A percentile compares a stretch with the other conserved stretches of the same genome.
phyloP scores from a whole-genome alignment of 2,329 filamentous ascomycete genomes.

The Paraphoma chrysanthemicola region DNA sequence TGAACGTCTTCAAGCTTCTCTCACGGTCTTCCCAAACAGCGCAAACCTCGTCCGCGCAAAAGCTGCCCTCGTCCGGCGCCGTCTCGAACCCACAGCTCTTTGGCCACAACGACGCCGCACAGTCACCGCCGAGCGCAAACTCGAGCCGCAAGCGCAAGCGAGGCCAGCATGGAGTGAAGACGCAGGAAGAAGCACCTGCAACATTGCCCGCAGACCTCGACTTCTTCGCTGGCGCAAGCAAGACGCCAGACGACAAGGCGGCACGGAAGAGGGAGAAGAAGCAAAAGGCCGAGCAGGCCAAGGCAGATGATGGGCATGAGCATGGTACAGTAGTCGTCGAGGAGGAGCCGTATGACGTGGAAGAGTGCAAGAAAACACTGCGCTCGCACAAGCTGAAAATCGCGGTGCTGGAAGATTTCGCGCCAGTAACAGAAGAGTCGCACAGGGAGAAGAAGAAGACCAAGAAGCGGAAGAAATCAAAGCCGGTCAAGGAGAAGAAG shows the following conservation, averaged over 20 bases:
- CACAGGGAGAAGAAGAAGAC: constrained; percentile 63
- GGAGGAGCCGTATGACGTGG: constrained; percentile 62
- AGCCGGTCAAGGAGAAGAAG: constrained; percentile 46
- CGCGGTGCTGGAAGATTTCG: constrained; percentile 68
- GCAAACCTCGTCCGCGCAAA: constrained; percentile 48
- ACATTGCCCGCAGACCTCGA: constrained; percentile 48
- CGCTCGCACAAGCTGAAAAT: constrained; percentile 85
- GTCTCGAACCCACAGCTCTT: constrained; percentile 73
- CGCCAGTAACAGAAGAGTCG: constrained; percentile 43
- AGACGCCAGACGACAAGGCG: constrained; percentile 9
- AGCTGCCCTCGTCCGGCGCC: constrained; percentile 70
- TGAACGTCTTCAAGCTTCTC: constrained; percentile 78
- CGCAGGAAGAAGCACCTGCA: not conserved
- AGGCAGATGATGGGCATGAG: constrained; percentile 8
- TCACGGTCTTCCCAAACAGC: constrained; percentile 67
- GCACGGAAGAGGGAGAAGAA: constrained; percentile 25
- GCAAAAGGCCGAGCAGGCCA: constrained; percentile 11
- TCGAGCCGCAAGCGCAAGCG: constrained; percentile 53
- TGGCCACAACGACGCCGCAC: constrained; percentile 50
- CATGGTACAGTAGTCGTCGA: constrained; percentile 1
- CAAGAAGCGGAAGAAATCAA: constrained; percentile 55
- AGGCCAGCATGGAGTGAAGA: constrained; percentile 25
- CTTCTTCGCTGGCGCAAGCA: constrained; percentile 48
- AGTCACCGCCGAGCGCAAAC: constrained; percentile 40
- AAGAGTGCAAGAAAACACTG: constrained; percentile 76